A percentile compares a stretch with the other conserved stretches of the same genome.
These are phyloP conservation scores for Glebionis coronaria DNA, from an alignment of 129 eudicot genomes.

Conservation along the genomic window DNA sequence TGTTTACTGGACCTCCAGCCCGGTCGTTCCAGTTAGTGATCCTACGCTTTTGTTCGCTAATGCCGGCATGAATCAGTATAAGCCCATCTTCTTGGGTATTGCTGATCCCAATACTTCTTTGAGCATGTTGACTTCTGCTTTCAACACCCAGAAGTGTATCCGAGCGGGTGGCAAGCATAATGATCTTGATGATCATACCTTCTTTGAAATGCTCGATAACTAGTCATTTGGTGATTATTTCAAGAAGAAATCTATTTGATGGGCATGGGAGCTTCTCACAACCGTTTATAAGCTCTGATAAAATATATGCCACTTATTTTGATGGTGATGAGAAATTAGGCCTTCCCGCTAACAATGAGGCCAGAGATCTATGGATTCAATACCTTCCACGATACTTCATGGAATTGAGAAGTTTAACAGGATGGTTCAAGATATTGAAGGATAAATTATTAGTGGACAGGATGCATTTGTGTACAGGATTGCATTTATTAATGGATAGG, in stretches of 20 bases:
- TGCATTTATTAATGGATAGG: too few species aligned
- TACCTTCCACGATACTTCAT: constrained; percentile 71
- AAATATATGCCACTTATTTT: constrained; percentile 94
- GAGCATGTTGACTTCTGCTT: constrained; percentile 84
- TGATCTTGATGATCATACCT: constrained; percentile 96
- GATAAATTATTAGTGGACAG: too few species aligned
- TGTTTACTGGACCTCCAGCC: constrained; percentile 76
- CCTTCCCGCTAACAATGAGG: constrained; percentile 86
- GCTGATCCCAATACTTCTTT: constrained; percentile 77
- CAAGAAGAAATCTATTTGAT: constrained; percentile 77
- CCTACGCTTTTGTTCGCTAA: constrained; percentile 95
- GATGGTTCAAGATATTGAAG: too few species aligned
- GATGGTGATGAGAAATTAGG: constrained; percentile 94
- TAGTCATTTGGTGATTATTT: constrained; percentile 99
- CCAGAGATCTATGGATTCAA: constrained; percentile 78
- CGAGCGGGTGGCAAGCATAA: constrained; percentile 99
- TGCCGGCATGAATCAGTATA: constrained; percentile 98
- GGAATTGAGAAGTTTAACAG: too few species aligned
- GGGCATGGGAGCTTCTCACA: constrained; percentile 98
- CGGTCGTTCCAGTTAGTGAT: constrained; percentile 91
- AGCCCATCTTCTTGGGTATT: constrained; percentile 90
- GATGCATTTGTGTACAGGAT: too few species aligned
- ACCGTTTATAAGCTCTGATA: constrained; percentile 58
- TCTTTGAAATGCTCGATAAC: constrained; percentile 98
- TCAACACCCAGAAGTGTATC: too few species aligned